phyloP scores from a whole-genome alignment of 2,329 filamentous ascomycete genomes.

The Diplodia mutila region DNA sequence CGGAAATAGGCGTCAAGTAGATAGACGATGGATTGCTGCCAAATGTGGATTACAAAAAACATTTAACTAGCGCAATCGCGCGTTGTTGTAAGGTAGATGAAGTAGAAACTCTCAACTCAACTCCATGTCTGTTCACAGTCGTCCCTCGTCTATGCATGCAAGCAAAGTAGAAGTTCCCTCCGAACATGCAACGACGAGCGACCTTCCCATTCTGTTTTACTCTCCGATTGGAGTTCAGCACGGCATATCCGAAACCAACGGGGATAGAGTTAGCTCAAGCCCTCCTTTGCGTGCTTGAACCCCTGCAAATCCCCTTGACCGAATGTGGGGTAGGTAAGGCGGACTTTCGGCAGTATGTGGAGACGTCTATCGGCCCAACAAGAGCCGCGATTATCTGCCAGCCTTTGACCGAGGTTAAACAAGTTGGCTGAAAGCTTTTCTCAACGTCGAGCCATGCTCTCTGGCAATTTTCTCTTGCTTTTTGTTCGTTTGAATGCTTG shows the following conservation, averaged over 20 bases:
- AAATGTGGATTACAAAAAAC: too few species aligned
- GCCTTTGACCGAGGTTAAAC: neutral
- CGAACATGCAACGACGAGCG: too few species aligned
- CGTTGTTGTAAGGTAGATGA: too few species aligned
- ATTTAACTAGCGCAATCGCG: too few species aligned
- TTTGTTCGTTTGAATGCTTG: neutral
- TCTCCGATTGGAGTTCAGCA: neutral
- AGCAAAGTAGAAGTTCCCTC: too few species aligned
- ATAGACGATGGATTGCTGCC: too few species aligned
- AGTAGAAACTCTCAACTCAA: too few species aligned
- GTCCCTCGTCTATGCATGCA: too few species aligned
- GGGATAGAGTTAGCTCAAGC: neutral
- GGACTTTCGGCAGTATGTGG: neutral
- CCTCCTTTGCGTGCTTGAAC: neutral
- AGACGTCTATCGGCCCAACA: neutral
- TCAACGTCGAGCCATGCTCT: neutral
- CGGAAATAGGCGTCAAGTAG: too few species aligned
- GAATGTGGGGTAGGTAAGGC: neutral
- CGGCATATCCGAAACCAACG: neutral
- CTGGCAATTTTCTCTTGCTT: neutral
- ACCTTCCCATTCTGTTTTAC: too few species aligned
- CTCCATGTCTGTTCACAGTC: too few species aligned
- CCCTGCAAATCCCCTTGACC: neutral
- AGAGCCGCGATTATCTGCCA: neutral
- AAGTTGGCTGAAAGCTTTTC: neutral